Evolutionary conservation across 1,284 basidiomycete genomes (phyloP).

Genomic region (Fistulina hepatica): DNA sequence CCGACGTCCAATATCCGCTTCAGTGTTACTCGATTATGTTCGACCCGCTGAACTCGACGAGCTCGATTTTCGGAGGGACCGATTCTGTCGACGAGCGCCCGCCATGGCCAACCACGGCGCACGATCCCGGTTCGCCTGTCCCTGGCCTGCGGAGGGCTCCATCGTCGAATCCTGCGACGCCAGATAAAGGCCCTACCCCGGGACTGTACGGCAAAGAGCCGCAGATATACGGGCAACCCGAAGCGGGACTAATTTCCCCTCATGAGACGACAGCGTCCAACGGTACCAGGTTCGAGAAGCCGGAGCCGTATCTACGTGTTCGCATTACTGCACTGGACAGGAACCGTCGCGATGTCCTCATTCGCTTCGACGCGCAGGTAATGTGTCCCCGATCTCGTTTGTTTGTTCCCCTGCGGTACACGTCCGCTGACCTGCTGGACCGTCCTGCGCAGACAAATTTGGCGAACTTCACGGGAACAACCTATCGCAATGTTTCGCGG

Average conservation of each 20-base stretch:
- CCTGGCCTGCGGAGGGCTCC: slow-evolving; percentile 14
- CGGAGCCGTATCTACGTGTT: slow-evolving; percentile 75
- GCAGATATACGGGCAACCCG: slow-evolving; percentile 74
- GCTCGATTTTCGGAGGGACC: slow-evolving; percentile 31
- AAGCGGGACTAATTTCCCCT: slow-evolving; percentile 70
- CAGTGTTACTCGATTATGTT: slow-evolving; percentile 38
- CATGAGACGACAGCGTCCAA: slow-evolving; percentile 50
- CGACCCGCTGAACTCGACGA: slow-evolving; percentile 43
- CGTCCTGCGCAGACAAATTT: slow-evolving; percentile 69
- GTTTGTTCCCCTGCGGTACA: slow-evolving; percentile 1
- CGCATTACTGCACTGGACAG: slow-evolving; percentile 84
- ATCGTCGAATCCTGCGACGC: slow-evolving; percentile 21
- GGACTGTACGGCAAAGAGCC: slow-evolving; percentile 66
- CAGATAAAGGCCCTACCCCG: slow-evolving; percentile 37
- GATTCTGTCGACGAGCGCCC: slow-evolving; percentile 28
- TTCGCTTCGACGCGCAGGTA: slow-evolving; percentile 90
- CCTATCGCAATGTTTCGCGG: slow-evolving; percentile 85
- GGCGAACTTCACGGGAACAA: slow-evolving; percentile 77
- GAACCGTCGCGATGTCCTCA: slow-evolving; percentile 84
- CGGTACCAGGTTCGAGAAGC: slow-evolving; percentile 59
- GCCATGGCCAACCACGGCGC: slow-evolving; percentile 53
- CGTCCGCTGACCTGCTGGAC: slow-evolving; percentile 3
- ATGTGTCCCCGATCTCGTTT: slow-evolving; percentile 17
- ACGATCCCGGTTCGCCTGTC: slow-evolving; percentile 35
- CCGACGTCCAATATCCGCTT: slow-evolving; percentile 1